Base-by-base conservation (phyloP, 495 filamentous ascomycete species). In the Haplographium delicatum region DNA sequence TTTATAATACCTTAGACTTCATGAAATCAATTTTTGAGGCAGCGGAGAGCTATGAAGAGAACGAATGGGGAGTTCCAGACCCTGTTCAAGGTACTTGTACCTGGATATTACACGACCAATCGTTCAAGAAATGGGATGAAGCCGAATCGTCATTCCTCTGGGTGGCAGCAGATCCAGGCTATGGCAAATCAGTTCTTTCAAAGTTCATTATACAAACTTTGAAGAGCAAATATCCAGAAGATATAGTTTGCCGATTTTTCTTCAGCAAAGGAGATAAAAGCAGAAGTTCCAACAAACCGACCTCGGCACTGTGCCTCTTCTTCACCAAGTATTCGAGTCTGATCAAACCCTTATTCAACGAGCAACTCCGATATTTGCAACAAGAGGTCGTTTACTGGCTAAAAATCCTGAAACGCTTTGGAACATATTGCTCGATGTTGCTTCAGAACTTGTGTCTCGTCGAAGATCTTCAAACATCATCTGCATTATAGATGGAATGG, bases 121-220 rank as follows among this genome's bases (percentile, higher is more conserved):
- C 6, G 13, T 31, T 31, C 28, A 6, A 6, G 6, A 31, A 31
- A 6, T 31, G 28, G 28, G 6, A 31, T 6, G 28, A 31, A 31
- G 6, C 6, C 6, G 13, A 31, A 1, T 62, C 65, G 5, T 44
- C 51, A 42, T 44, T 72, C 10, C 54, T 73, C 11, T 72, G 63
- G 67, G 48, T 74, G 5, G 60, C 68, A 7, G 70, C 67, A 5
- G 64, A 58, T 39, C 67, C 67, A n/a, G 68, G 68, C 5, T 72
- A 65, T 43, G 76, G 78, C 5, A 72, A 72, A 31, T 72, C 70
- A 5, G 66, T 74, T 5, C 53, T 71, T 13, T 44, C 68, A n/a
- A 31, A 47, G 23, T 48, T 69, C 46, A 69, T 71, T n/a, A n/a
- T n/a, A n/a, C n/a, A n/a, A n/a, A n/a, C 46, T 67, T 71, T 54